These are phyloP conservation scores for Austroboletus novae-zelandiae DNA, from an alignment of 1,284 basidiomycete genomes.

Conservation along the genomic window DNA sequence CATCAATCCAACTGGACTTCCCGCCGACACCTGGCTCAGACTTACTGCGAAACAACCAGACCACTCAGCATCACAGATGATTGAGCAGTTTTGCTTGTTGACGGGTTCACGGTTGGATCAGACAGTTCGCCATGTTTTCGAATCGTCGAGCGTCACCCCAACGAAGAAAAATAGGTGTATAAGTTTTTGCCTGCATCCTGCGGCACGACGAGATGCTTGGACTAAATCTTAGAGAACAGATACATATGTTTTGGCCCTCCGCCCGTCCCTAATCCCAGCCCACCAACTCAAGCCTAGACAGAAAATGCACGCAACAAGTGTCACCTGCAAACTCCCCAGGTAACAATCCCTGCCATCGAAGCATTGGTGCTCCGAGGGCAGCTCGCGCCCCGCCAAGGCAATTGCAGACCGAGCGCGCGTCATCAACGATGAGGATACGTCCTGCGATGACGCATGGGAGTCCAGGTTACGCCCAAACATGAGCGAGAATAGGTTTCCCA, in stretches of 20 bases:
- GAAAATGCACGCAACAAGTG: conserved; percentile 40
- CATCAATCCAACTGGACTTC: no score
- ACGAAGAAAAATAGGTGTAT: no score
- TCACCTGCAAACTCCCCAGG: conserved; percentile 43
- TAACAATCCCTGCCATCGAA: conserved; percentile 49
- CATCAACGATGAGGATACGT: background rate
- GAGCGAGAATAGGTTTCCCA: conserved; percentile 83
- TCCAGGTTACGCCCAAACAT: conserved; percentile 82
- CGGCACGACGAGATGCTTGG: no score
- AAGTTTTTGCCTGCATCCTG: no score
- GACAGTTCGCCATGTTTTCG: no score
- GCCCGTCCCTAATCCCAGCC: conserved; percentile 42
- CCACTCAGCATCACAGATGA: no score
- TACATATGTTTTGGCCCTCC: background rate
- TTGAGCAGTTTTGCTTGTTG: no score
- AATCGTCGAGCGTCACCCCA: no score
- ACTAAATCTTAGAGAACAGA: no score
- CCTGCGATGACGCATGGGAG: conserved; percentile 48
- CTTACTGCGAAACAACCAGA: no score
- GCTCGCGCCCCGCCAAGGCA: conserved; percentile 15
- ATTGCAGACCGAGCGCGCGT: conserved; percentile 3
- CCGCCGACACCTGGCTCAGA: no score
- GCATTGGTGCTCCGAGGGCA: conserved; percentile 41
- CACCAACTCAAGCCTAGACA: conserved; percentile 45
- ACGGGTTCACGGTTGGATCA: no score